Base-by-base conservation (phyloP, 495 filamentous ascomycete genomes). In the Penicillium coffeae region DNA sequence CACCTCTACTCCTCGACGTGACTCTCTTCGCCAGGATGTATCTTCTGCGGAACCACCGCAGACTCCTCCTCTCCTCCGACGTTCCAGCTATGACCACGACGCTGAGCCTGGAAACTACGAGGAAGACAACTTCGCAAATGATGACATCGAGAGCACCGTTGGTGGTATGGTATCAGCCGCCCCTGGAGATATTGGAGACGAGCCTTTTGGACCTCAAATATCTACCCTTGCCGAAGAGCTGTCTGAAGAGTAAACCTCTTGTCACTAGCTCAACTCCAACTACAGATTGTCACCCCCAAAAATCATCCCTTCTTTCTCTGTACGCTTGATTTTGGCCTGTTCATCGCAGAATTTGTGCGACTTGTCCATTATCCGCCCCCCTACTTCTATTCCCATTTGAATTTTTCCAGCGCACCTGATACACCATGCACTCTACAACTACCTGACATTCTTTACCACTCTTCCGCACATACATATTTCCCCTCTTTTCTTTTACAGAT, bases 21-120 rank as follows among this genome's bases (percentile, higher is more conserved):
- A 60, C 10, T 69, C 69, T 20, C 51, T 56, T 19, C 71, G 66
- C 18, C 58, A 61, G 30, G 57, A 55, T 62, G 60, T 45, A 60
- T 69, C 38, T 58, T 68, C 47, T 54, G 65, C 56, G 51, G 66
- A 77, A 49, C 58, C 76, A 38, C 84, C 77, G 27, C 68, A 73
- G 37, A 90, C 87, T 21, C 86, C 87, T 36, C 85, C 85, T 8
- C 81, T 90, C 59, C 78, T 89, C 65, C 76, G 82, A 12, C 67
- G 79, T 45, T 76, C 69, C 14, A 82, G 79, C 54, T 91, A 91
- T 56, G 87, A 90, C 59, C 72, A 76, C 37, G 87, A 91, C 57
- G 86, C 86, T 0, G 81, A 81, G 50, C 69, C 71, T 5, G 60
- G 62, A 10, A 65, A 55, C 44, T 71, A 72, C 44, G 70, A 71